Evolutionary conservation across 352 stramenopile genomes (phyloP).

Genomic region (Pythium pectinolyticum): DNA sequence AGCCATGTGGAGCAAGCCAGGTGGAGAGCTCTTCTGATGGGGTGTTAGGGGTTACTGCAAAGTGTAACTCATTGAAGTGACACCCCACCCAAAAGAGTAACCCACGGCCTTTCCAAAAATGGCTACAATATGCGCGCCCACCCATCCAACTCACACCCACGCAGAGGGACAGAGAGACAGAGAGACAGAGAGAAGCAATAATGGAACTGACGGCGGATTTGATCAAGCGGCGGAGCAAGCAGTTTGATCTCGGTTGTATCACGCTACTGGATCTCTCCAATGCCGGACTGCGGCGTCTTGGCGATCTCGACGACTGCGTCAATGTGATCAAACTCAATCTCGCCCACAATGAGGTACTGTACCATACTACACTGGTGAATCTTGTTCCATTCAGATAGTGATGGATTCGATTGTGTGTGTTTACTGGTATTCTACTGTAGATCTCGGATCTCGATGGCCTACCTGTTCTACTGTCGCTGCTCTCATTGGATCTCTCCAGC

Average conservation of each 20-base stretch:
- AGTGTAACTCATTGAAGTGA: constrained; percentile 5
- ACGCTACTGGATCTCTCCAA: constrained; percentile 60
- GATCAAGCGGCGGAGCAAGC: constrained; percentile 72
- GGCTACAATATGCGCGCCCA: not conserved
- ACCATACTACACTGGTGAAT: not conserved
- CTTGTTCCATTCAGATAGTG: not conserved
- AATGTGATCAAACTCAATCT: constrained; percentile 63
- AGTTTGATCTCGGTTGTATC: constrained; percentile 74
- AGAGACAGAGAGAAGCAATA: not conserved
- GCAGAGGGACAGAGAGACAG: too few relatives aligned
- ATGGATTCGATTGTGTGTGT: not conserved
- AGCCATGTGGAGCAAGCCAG: too few relatives aligned
- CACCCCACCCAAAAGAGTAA: not conserved
- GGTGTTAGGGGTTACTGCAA: not conserved
- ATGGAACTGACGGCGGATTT: constrained; percentile 68
- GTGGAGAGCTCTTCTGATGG: not conserved
- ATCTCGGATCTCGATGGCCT: constrained; percentile 46
- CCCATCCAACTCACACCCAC: not conserved
- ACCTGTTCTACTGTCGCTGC: constrained; percentile 41
- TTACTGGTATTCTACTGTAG: constrained; percentile 22
- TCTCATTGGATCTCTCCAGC: constrained; percentile 45
- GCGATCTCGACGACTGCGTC: constrained; percentile 45
- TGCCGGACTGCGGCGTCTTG: constrained; percentile 38
- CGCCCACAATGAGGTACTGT: constrained; percentile 44
- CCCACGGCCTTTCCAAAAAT: not conserved